These are phyloP conservation scores for Fraxinus americana DNA, from an alignment of 257 asterid species.

Conservation along the genomic window DNA sequence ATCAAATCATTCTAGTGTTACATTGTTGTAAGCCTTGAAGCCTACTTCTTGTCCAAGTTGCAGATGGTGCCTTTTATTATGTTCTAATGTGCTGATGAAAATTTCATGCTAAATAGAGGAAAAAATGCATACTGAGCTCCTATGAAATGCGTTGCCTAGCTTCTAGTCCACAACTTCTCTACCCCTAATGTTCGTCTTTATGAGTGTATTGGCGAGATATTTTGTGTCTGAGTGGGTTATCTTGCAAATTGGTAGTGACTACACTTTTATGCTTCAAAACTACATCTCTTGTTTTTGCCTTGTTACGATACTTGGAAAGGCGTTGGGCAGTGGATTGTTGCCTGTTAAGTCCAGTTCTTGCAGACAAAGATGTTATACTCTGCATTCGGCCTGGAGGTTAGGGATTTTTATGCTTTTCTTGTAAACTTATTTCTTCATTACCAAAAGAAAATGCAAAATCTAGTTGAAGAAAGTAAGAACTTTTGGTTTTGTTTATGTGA, in stretches of 20 bases:
- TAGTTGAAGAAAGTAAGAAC: no score
- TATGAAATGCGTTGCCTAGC: neutral
- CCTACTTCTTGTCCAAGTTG: constrained; percentile 3
- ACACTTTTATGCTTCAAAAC: neutral
- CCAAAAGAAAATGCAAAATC: no score
- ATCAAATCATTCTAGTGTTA: neutral
- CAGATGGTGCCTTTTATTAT: neutral
- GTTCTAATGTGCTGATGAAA: constrained; percentile 54
- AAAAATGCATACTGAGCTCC: neutral
- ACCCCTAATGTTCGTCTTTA: neutral
- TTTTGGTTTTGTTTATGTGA: neutral
- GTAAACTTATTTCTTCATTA: neutral
- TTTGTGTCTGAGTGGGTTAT: neutral
- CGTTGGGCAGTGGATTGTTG: constrained; percentile 95
- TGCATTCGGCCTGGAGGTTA: constrained; percentile 94
- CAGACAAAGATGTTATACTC: constrained; percentile 92
- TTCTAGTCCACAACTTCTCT: neutral
- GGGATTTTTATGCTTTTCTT: constrained; percentile 15
- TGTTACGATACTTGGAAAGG: constrained; percentile 86
- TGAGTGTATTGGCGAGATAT: neutral
- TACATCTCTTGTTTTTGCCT: constrained; percentile 16
- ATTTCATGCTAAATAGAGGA: no score
- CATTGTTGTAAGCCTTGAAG: neutral
- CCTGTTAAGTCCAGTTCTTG: constrained; percentile 93
- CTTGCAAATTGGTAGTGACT: neutral